phyloP scores from a whole-genome alignment of 148 eudicot genomes.

The Spergularia marina region DNA sequence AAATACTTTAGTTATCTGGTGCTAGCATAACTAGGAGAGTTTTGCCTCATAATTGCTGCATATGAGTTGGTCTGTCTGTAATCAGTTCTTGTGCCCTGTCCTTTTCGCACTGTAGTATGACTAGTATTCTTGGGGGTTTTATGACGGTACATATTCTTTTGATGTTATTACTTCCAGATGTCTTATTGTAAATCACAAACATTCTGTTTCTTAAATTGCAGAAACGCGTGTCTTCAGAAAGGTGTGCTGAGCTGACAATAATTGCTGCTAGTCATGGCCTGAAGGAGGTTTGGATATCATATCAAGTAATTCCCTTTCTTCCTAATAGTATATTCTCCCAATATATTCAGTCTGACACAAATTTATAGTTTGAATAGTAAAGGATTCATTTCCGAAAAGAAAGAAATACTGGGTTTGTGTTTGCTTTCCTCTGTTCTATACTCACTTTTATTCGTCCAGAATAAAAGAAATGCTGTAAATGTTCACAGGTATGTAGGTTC shows the following conservation, averaged over 20 bases:
- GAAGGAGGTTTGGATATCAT: constrained; percentile 98
- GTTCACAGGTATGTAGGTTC: too few species aligned
- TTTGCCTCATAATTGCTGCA: not conserved
- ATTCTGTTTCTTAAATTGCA: constrained; percentile 27
- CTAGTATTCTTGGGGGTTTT: not conserved
- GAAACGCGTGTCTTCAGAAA: constrained; percentile 80
- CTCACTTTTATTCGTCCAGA: too few species aligned
- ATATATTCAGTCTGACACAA: not conserved
- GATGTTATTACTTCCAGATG: constrained; percentile 2
- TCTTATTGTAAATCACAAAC: constrained; percentile 2
- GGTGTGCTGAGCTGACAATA: constrained; percentile 88
- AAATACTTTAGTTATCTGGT: not conserved
- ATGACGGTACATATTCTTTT: not conserved
- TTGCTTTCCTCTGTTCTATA: too few species aligned
- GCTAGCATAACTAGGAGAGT: not conserved
- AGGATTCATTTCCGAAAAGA: not conserved
- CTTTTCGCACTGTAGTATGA: not conserved
- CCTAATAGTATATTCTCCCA: not conserved
- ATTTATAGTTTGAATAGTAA: not conserved
- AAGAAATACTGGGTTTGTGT: too few species aligned
- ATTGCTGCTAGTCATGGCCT: constrained; percentile 88
- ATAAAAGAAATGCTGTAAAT: too few species aligned
- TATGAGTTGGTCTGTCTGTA: constrained; percentile 6
- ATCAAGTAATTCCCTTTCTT: constrained; percentile 51
- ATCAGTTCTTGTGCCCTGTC: not conserved